Conservation (phyloP, 306 rosid species). For the Erythrophleum fordii region DNA sequence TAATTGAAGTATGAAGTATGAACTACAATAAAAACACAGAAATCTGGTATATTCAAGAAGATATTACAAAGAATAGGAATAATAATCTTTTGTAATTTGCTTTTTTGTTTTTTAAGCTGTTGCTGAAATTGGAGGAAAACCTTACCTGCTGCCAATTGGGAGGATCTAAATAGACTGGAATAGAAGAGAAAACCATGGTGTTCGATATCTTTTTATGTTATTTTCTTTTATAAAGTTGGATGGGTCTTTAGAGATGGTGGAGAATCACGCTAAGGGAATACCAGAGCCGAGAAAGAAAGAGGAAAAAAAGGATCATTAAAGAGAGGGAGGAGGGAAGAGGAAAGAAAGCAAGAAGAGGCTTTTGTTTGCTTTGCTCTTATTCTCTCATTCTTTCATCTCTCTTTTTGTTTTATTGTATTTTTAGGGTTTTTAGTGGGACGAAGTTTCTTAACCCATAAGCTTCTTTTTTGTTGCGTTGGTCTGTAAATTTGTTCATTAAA, state of each 20-base stretch:
- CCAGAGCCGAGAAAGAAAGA: constrained; percentile 61
- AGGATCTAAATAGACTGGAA: constrained; percentile 85
- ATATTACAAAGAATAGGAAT: constrained; percentile 60
- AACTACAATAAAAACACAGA: constrained; percentile 39
- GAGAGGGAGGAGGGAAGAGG: constrained; percentile 36
- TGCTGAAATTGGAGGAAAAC: constrained; percentile 41
- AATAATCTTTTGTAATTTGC: constrained; percentile 43
- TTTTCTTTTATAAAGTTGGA: constrained; percentile 72
- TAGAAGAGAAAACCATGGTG: constrained; percentile 82
- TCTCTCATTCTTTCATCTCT: constrained; percentile 53
- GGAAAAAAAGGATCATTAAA: constrained; percentile 30
- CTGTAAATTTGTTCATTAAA: constrained; percentile 42
- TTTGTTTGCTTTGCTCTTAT: constrained; percentile 65
- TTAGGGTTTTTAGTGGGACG: constrained; percentile 73
- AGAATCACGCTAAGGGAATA: constrained; percentile 80
- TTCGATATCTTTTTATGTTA: constrained; percentile 35
- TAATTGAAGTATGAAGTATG: neutral
- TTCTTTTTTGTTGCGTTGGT: constrained; percentile 47
- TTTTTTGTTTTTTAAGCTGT: constrained; percentile 33
- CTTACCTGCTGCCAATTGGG: constrained; percentile 88
- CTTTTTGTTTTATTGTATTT: constrained; percentile 75
- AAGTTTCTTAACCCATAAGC: constrained; percentile 66
- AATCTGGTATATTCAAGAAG: constrained; percentile 58
- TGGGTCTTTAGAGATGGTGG: constrained; percentile 75
- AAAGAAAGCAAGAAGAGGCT: constrained; percentile 48